phyloP scores from a whole-genome alignment of 2,329 filamentous ascomycete genomes.

The Claviceps cyperi region DNA sequence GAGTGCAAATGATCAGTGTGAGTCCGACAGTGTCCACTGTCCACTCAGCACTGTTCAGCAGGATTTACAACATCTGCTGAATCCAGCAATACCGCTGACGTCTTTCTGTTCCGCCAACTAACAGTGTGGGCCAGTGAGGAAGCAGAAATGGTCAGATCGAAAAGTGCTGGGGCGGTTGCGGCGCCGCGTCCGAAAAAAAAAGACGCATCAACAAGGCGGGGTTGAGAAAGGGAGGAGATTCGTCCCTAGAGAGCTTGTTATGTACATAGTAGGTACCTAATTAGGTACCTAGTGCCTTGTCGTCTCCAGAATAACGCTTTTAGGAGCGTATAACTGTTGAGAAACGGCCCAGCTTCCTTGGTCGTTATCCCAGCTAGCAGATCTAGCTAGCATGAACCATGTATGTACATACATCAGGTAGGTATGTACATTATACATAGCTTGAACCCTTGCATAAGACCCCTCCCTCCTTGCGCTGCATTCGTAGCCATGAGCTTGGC shows the following conservation, averaged over 20 bases:
- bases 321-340: background rate
- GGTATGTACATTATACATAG: background rate
- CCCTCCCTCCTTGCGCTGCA: background rate
- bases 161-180: background rate
- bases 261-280: no score
- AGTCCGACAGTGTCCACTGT: background rate
- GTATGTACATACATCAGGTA: no score
- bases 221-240: constrained; percentile 1
- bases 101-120: constrained; percentile 1
- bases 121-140: background rate
- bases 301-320: background rate
- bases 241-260: background rate
- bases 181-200: constrained; percentile 16
- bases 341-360: background rate
- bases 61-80: constrained; percentile 1
- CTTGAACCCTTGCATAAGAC: background rate
- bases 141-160: background rate
- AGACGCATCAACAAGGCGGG: constrained; percentile 10
- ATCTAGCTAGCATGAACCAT: background rate
- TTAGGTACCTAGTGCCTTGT: no score
- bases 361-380: background rate
- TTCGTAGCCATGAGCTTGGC: background rate
- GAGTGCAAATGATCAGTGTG: background rate
- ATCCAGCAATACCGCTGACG: background rate
- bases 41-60: background rate